Evolutionary conservation across 768 basidiomycete genomes (phyloP).

Genomic region (Tricholoma bakamatsutake): DNA sequence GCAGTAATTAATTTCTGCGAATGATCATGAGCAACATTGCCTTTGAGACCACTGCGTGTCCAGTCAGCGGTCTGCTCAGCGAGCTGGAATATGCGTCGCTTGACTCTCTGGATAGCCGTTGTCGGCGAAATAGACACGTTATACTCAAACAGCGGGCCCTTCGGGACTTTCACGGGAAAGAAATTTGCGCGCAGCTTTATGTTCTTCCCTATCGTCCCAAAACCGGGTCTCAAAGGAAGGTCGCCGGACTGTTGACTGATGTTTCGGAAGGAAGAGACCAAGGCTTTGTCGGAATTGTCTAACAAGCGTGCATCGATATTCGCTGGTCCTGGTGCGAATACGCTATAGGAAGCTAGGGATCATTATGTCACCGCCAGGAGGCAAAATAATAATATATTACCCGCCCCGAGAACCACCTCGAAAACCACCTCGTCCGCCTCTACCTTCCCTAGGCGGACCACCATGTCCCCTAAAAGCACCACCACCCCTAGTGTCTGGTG

Average conservation of each 20-base stretch:
- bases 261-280: conserved; percentile 32
- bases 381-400: conserved; percentile 19
- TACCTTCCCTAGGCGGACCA: conserved; percentile 23
- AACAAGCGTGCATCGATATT: conserved; percentile 37
- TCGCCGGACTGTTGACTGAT: conserved; percentile 29
- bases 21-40: conserved; percentile 51
- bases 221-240: conserved; percentile 55
- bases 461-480: conserved; percentile 9
- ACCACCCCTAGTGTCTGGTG: conserved; percentile 18
- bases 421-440: conserved; percentile 25
- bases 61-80: conserved; percentile 51
- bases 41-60: conserved; percentile 40
- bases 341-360: conserved; percentile 23
- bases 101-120: conserved; percentile 47
- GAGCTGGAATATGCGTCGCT: conserved; percentile 56
- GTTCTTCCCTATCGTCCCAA: conserved; percentile 42
- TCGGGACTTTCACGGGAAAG: conserved; percentile 52
- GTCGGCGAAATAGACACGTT: conserved; percentile 49
- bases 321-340: conserved; percentile 35
- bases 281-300: conserved; percentile 34
- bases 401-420: conserved; percentile 31
- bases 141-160: conserved; percentile 54
- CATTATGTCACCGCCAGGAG: neutral
- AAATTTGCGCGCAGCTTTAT: conserved; percentile 62
- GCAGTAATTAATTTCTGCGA: conserved; percentile 46